Percentiles rank a stretch among this genome's conserved stretches.
Conservation (phyloP, 2,329 filamentous ascomycete species). For the Zymoseptoria tritici region DNA sequence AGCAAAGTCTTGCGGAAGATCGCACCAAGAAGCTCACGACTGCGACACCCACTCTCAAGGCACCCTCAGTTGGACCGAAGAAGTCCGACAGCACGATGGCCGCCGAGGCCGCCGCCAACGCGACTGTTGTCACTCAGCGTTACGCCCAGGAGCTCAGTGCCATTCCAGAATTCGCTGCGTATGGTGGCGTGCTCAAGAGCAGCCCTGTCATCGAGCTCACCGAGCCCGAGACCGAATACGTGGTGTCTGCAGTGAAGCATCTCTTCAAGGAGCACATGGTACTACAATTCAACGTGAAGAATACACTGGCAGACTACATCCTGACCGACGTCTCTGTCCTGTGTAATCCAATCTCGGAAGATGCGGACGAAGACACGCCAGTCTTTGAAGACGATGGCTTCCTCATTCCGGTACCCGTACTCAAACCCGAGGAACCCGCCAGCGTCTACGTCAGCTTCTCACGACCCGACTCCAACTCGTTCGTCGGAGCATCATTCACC, state of each 20-base stretch:
- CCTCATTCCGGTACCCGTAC: slow-evolving; percentile 78
- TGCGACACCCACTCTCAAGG: slow-evolving; percentile 86
- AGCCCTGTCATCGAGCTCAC: slow-evolving; percentile 81
- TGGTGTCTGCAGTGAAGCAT: slow-evolving; percentile 89
- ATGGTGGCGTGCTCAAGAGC: slow-evolving; percentile 87
- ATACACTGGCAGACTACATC: slow-evolving; percentile 85
- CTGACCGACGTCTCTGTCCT: slow-evolving; percentile 83
- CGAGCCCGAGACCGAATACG: slow-evolving; percentile 95
- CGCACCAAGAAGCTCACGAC: slow-evolving; percentile 94
- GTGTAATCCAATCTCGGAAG: slow-evolving; percentile 65
- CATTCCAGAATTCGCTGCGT: slow-evolving; percentile 85
- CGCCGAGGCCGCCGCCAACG: slow-evolving; percentile 62
- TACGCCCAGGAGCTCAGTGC: slow-evolving; percentile 80
- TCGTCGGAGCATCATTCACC: slow-evolving; percentile 74
- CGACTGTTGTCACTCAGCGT: slow-evolving; percentile 74
- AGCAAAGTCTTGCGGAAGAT: slow-evolving; percentile 93
- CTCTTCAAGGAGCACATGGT: slow-evolving; percentile 97
- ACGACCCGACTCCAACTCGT: slow-evolving; percentile 61
- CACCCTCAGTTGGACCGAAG: slow-evolving; percentile 77
- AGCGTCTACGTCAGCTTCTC: slow-evolving; percentile 94
- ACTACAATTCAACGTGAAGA: slow-evolving; percentile 94
- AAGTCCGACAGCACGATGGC: slow-evolving; percentile 62
- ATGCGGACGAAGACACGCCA: slow-evolving; percentile 80
- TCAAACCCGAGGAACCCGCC: slow-evolving; percentile 77
- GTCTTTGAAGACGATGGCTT: slow-evolving; percentile 70